Percentiles rank a stretch among this genome's conserved stretches.
Conservation (phyloP, 495 filamentous ascomycete species). For the Trichoderma erinaceum region DNA sequence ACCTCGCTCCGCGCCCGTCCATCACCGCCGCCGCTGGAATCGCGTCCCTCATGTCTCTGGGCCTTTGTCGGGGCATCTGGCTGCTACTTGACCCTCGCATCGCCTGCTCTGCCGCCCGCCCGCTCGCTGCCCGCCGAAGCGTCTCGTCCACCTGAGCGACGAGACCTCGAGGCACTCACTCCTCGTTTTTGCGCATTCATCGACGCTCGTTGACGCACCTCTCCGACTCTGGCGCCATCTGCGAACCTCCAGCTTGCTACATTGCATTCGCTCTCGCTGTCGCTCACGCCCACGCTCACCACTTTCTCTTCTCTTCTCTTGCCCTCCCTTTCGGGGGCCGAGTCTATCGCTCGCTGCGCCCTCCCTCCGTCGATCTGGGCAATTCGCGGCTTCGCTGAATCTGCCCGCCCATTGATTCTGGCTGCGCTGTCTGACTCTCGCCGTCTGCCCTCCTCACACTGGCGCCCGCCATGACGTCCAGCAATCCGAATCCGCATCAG, state of each 20-base stretch:
- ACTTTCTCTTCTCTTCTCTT: background rate
- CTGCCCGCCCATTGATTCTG: background rate
- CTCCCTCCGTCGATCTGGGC: background rate
- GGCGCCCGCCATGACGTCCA: conserved; percentile 20
- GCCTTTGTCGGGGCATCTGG: background rate
- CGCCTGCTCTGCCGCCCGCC: conserved; percentile 13
- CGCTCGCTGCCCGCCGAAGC: background rate
- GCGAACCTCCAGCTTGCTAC: no score
- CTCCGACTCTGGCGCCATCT: no score
- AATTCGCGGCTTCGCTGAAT: background rate
- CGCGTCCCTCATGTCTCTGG: conserved; percentile 11
- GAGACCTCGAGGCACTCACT: background rate
- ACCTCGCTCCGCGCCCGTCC: background rate
- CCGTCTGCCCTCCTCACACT: conserved; percentile 5
- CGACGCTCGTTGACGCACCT: no score
- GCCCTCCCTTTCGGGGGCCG: background rate
- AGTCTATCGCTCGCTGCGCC: background rate
- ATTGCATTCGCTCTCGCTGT: no score
- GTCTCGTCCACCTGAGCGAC: background rate
- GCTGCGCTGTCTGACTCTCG: background rate
- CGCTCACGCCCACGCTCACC: background rate
- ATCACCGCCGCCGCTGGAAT: background rate
- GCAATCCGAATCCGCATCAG: conserved; percentile 16
- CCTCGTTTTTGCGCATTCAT: background rate
- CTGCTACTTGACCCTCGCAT: conserved; percentile 11